Evolutionary conservation across 768 basidiomycete genomes (phyloP).

Genomic region (Astraeus odoratus): DNA sequence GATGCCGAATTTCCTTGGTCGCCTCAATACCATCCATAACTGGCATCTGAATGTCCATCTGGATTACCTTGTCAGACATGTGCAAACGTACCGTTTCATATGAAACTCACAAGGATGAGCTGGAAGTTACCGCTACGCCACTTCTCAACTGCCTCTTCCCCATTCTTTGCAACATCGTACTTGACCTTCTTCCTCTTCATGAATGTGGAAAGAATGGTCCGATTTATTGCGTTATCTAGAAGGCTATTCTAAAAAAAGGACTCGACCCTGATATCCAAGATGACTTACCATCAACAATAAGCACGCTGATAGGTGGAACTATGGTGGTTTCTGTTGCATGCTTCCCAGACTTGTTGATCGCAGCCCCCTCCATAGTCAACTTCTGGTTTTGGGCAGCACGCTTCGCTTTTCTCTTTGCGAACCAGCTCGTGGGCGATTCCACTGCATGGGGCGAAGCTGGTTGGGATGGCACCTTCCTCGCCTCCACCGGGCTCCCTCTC

Average conservation of each 20-base stretch:
- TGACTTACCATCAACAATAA: constrained; percentile 90
- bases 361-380: constrained; percentile 19
- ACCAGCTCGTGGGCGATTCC: constrained; percentile 17
- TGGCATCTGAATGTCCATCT: constrained; percentile 99
- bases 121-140: constrained; percentile 93
- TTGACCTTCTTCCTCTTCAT: constrained; percentile 96
- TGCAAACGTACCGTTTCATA: neutral
- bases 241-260: constrained; percentile 9
- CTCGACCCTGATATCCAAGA: neutral
- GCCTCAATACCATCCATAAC: constrained; percentile 98
- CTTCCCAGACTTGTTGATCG: constrained; percentile 43
- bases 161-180: constrained; percentile 90
- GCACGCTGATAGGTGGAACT: constrained; percentile 93
- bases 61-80: constrained; percentile 11
- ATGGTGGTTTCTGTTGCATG: constrained; percentile 57
- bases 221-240: constrained; percentile 96
- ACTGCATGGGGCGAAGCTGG: constrained; percentile 26
- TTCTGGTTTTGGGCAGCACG: constrained; percentile 26
- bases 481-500: constrained; percentile 22
- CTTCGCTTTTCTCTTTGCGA: constrained; percentile 25
- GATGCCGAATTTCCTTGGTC: constrained; percentile 86
- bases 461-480: constrained; percentile 28
- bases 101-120: constrained; percentile 74
- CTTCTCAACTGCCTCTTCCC: constrained; percentile 91
- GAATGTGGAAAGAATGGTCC: constrained; percentile 94